Evolutionary conservation across 2,329 filamentous ascomycete species (phyloP).

Genomic region (Neocucurbitaria cava): DNA sequence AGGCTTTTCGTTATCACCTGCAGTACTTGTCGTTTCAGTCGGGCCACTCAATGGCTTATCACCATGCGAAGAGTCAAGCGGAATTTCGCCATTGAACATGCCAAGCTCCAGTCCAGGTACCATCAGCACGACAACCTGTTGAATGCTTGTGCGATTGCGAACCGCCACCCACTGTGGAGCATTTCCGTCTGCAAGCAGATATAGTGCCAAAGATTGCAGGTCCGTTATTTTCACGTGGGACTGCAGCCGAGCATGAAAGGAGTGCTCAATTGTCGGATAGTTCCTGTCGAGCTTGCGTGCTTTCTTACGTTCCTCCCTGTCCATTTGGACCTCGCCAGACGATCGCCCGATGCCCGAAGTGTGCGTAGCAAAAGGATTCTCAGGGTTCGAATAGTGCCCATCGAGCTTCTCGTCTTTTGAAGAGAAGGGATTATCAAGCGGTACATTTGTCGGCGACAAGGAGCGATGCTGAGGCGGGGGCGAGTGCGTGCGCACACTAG

Average conservation of each 20-base stretch:
- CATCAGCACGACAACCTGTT: conserved; percentile 87
- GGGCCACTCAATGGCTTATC: conserved; percentile 6
- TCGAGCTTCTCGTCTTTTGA: conserved; percentile 13
- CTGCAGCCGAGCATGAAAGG: conserved; percentile 60
- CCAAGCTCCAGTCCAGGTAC: conserved; percentile 88
- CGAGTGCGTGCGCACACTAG: neutral
- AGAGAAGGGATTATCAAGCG: conserved; percentile 24
- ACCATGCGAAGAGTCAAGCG: conserved; percentile 19
- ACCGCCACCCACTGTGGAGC: conserved; percentile 70
- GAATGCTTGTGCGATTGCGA: conserved; percentile 61
- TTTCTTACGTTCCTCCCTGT: conserved; percentile 34
- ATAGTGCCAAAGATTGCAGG: conserved; percentile 64
- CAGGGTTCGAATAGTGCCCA: conserved; percentile 10
- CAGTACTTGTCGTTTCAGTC: conserved; percentile 14
- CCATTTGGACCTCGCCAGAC: conserved; percentile 1
- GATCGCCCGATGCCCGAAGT: conserved; percentile 6
- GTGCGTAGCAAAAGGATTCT: conserved; percentile 28
- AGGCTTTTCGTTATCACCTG: conserved; percentile 21
- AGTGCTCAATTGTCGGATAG: conserved; percentile 57
- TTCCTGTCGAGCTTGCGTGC: conserved; percentile 41
- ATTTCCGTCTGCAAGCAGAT: conserved; percentile 65
- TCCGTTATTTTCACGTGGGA: conserved; percentile 64
- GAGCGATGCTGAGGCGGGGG: conserved; percentile 2
- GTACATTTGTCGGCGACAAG: neutral
- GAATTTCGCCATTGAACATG: conserved; percentile 74